Conservation (phyloP, 805 yeast species). For the Clavispora fructus region DNA sequence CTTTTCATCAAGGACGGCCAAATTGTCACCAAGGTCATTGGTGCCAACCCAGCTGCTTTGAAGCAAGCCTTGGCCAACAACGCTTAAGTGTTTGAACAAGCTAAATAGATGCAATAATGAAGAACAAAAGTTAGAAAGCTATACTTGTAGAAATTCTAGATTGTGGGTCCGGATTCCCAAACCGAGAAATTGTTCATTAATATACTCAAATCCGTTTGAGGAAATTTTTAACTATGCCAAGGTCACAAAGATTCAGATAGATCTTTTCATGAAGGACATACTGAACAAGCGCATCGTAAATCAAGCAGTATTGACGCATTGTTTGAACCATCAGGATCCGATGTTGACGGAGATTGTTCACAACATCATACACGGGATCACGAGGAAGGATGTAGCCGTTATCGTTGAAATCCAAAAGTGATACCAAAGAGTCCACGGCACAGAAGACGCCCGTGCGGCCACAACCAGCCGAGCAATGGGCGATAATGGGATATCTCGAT, state of each 20-base stretch:
- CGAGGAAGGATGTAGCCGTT: slow-evolving; percentile 8
- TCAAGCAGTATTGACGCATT: slow-evolving; percentile 46
- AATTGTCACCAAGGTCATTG: slow-evolving; percentile 73
- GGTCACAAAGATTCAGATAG: not conserved
- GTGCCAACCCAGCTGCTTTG: slow-evolving; percentile 85
- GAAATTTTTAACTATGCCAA: not conserved
- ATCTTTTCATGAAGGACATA: not conserved
- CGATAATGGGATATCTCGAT: slow-evolving; percentile 29
- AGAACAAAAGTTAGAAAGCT: not conserved
- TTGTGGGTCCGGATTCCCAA: no score
- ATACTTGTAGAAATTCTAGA: no score
- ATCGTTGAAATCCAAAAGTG: slow-evolving; percentile 16
- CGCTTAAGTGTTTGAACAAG: slow-evolving; percentile 28
- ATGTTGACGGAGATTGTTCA: slow-evolving; percentile 45
- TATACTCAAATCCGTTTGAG: not conserved
- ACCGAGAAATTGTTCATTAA: no score
- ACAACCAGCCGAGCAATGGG: slow-evolving; percentile 94
- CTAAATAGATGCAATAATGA: not conserved
- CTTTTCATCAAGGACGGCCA: slow-evolving; percentile 80
- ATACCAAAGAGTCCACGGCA: slow-evolving; percentile 57
- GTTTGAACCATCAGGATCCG: slow-evolving; percentile 58
- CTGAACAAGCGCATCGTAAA: slow-evolving; percentile 37
- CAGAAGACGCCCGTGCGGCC: slow-evolving; percentile 86
- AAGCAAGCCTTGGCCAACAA: slow-evolving; percentile 58
- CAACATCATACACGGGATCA: slow-evolving; percentile 44